These are phyloP conservation scores for Beverwykella pulmonaria DNA, from an alignment of 495 filamentous ascomycete species.

Conservation along the genomic window DNA sequence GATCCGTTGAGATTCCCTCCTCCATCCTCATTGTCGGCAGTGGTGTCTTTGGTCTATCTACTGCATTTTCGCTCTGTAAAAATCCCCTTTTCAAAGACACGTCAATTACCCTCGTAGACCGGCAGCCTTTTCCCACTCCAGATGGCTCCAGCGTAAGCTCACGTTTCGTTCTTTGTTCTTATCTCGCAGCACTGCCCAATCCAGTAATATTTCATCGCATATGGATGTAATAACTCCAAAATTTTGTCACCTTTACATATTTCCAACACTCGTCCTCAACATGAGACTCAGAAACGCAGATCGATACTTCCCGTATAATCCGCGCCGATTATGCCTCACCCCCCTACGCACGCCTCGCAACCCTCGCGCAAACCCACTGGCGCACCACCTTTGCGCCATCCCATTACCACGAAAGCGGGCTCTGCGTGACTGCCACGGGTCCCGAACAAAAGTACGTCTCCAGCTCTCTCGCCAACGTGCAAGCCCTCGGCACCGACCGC, in stretches of 20 bases:
- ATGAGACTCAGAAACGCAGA: constrained; percentile 24
- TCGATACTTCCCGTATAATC: constrained; percentile 56
- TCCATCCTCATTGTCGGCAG: constrained; percentile 61
- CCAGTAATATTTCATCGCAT: background rate
- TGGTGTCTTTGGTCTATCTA: constrained; percentile 68
- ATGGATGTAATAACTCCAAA: too few relatives aligned
- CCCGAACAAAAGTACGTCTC: constrained; percentile 62
- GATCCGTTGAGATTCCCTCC: constrained; percentile 18
- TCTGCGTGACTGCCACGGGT: constrained; percentile 65
- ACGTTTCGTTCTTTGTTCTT: constrained; percentile 2
- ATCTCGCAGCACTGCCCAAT: background rate
- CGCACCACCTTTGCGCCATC: constrained; percentile 62
- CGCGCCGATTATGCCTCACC: constrained; percentile 66
- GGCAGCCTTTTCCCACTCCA: constrained; percentile 50
- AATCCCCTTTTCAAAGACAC: constrained; percentile 51
- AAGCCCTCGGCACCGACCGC: constrained; percentile 41
- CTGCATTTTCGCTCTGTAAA: constrained; percentile 62
- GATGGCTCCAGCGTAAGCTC: constrained; percentile 38
- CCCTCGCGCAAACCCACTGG: constrained; percentile 71
- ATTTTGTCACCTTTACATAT: background rate
- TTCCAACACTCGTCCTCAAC: background rate
- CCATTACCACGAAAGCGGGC: constrained; percentile 74
- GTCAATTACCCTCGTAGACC: constrained; percentile 61
- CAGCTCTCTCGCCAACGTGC: constrained; percentile 67
- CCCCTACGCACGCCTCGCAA: constrained; percentile 64